Conservation (phyloP, 179 eudicot genomes). For the Heliamphora pulchella region DNA sequence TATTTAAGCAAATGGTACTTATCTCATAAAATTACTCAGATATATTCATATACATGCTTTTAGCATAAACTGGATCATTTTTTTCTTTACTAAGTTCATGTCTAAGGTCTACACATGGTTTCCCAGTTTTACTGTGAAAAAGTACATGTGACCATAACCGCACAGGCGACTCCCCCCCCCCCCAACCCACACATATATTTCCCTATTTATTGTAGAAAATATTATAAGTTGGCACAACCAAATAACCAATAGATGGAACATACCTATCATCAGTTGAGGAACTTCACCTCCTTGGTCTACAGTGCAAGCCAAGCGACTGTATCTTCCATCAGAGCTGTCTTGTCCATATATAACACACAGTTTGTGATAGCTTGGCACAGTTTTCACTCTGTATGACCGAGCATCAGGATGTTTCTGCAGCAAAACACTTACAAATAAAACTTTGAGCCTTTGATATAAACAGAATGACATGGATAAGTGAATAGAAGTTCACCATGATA, state of each 20-base stretch:
- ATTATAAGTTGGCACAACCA: too few species aligned
- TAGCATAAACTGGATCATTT: too few species aligned
- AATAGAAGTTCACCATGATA: conserved; percentile 19
- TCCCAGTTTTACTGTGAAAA: too few species aligned
- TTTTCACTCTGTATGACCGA: conserved; percentile 32
- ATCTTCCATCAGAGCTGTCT: conserved; percentile 22
- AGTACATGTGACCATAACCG: too few species aligned
- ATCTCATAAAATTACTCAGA: not conserved
- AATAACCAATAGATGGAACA: not conserved
- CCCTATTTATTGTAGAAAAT: too few species aligned
- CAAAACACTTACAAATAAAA: conserved; percentile 4
- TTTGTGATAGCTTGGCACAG: conserved; percentile 29
- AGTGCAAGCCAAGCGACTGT: conserved; percentile 15
- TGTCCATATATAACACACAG: conserved; percentile 27
- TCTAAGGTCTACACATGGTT: too few species aligned
- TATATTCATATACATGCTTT: too few species aligned
- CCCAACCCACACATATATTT: too few species aligned
- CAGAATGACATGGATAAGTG: not conserved
- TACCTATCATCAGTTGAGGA: conserved; percentile 17
- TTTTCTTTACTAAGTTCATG: too few species aligned
- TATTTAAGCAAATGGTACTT: too few species aligned
- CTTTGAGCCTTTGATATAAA: not conserved
- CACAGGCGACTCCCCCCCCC: too few species aligned
- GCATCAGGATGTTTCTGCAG: conserved; percentile 32
- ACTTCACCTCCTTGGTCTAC: conserved; percentile 10